phyloP scores from a whole-genome alignment of 2,329 filamentous ascomycete species.

The Neopestalotiopsis clavispora region DNA sequence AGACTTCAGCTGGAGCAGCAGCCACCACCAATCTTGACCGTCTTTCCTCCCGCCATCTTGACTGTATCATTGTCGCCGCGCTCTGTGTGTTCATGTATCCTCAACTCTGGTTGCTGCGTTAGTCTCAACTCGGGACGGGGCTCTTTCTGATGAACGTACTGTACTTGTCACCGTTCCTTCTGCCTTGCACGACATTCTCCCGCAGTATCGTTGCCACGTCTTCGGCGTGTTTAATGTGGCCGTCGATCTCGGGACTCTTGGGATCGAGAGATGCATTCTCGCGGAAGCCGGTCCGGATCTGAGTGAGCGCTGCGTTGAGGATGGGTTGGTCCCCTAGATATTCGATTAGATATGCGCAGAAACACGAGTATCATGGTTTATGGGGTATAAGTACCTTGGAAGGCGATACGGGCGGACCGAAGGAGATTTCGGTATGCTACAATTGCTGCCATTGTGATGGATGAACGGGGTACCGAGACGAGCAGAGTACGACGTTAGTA shows the following conservation, averaged over 20 bases:
- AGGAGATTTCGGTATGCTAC: slow-evolving; percentile 79
- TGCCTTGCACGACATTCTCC: slow-evolving; percentile 88
- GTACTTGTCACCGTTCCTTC: slow-evolving; percentile 58
- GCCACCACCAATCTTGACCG: slow-evolving; percentile 27
- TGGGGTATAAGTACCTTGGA: slow-evolving; percentile 65
- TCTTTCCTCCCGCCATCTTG: slow-evolving; percentile 61
- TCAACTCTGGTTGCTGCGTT: slow-evolving; percentile 62
- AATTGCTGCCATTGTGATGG: slow-evolving; percentile 55
- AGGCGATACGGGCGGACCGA: slow-evolving; percentile 81
- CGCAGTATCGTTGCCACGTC: slow-evolving; percentile 81
- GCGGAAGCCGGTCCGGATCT: slow-evolving; percentile 78
- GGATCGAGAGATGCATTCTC: slow-evolving; percentile 64
- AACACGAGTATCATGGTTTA: slow-evolving; percentile 13
- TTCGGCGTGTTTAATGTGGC: slow-evolving; percentile 77
- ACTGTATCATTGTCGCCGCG: slow-evolving; percentile 92
- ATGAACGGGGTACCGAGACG: too few relatives aligned
- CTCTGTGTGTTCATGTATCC: slow-evolving; percentile 91
- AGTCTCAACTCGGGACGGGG: slow-evolving; percentile 10
- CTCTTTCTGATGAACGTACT: slow-evolving; percentile 52
- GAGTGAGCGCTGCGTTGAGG: slow-evolving; percentile 71
- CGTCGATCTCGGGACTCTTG: slow-evolving; percentile 61
- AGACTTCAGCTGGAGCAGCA: slow-evolving; percentile 29
- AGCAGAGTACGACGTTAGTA: too few relatives aligned
- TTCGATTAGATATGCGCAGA: not conserved
- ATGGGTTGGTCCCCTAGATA: slow-evolving; percentile 70